Evolutionary conservation across 2,329 filamentous ascomycete genomes (phyloP), one percentile per base, ranked within the genome.

Genomic region (Sporothrix inflata): DNA sequence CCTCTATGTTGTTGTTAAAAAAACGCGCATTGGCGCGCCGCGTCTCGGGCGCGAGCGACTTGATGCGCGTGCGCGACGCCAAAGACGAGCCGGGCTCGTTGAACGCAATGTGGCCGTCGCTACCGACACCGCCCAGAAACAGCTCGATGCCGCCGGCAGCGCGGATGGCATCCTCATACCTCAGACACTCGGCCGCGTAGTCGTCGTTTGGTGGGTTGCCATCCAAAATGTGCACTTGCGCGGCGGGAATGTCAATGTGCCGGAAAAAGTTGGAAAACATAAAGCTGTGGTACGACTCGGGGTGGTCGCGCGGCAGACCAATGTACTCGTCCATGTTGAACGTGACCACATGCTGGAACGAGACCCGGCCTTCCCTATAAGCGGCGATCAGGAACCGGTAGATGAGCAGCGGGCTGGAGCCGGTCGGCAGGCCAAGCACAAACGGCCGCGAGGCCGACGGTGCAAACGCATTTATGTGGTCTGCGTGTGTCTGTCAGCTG

Each of bases 191-290:
- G 65, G 84, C 77, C 92, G 88, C 4, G 85, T 71, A 71, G 49
- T 67, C 49, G 49, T 34, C 12, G 49, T 49, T 11, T 9, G 49
- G 81, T 0, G 91, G 91, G 76, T 92, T 93, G 75, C 91, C 91
- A 77, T 93, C 87, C n/a, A 93, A 85, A 77, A 94, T 92, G 78
- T 94, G 89, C 76, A 93, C 88, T 72, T 84, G 92, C 75, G 85
- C 83, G 0, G 91, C 90, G 71, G 87, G 84, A 74, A 94, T 88
- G 78, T 94, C 89, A 76, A 94, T 87, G 74, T 85, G 91, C 40
- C 88, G 90, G 83, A 94, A 94, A 83, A 94, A 91, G 81, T 94
- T 86, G 82, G 89, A 89, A 84, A 92, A 93, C 92, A 94, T 94
- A 84, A 93, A 94, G 78, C 88, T 90, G 83, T 93, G 91, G 81